These are phyloP conservation scores for Clonostachys byssicola DNA, from an alignment of 2,329 filamentous ascomycete genomes.

Conservation along the genomic window DNA sequence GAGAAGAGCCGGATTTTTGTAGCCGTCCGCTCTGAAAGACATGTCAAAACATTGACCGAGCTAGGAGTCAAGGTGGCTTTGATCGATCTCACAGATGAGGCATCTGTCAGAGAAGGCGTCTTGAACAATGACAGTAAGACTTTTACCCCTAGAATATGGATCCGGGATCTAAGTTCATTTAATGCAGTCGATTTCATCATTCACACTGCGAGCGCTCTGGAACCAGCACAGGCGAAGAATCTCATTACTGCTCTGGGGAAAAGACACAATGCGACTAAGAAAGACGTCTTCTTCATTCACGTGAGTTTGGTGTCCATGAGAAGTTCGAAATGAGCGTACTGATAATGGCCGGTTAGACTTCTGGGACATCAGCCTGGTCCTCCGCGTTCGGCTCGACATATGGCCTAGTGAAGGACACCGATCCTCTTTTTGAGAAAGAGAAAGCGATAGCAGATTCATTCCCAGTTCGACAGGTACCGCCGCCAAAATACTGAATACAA, in stretches of 20 bases:
- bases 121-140: slow-evolving; percentile 16
- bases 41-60: slow-evolving; percentile 19
- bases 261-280: slow-evolving; percentile 13
- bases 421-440: slow-evolving; percentile 18
- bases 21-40: slow-evolving; percentile 23
- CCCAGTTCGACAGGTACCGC: slow-evolving; percentile 16
- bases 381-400: slow-evolving; percentile 21
- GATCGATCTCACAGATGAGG: slow-evolving; percentile 22
- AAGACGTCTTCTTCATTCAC: slow-evolving; percentile 23
- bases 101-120: slow-evolving; percentile 10
- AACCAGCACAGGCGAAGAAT: slow-evolving; percentile 13
- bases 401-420: slow-evolving; percentile 20
- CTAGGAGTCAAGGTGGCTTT: slow-evolving; percentile 19
- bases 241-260: slow-evolving; percentile 26
- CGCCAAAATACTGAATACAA: no score
- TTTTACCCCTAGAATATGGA: no score
- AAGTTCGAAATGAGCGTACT: background rate
- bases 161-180: no score
- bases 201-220: slow-evolving; percentile 24
- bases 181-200: slow-evolving; percentile 26
- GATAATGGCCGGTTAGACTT: slow-evolving; percentile 11
- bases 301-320: slow-evolving; percentile 7
- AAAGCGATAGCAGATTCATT: slow-evolving; percentile 15
- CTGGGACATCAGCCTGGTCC: slow-evolving; percentile 15
- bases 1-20: slow-evolving; percentile 17